Conservation (phyloP, 78 protist species). For the Dictyostelium purpureum region DNA sequence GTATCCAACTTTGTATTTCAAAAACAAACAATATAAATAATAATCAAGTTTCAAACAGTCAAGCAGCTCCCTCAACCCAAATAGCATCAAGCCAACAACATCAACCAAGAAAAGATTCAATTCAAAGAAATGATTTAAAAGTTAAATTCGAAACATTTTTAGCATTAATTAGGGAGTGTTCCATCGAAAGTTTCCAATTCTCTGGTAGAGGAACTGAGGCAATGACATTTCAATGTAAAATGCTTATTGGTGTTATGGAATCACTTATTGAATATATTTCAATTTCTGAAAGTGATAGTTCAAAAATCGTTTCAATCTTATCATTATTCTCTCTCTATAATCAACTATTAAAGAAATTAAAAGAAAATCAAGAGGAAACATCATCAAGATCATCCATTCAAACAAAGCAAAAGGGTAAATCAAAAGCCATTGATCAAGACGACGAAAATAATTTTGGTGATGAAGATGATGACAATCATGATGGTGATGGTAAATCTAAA, state of each 20-base stretch:
- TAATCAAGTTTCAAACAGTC: neutral
- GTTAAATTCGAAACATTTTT: neutral
- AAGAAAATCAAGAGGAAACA: neutral
- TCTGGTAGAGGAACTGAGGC: neutral
- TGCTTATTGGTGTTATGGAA: conserved; percentile 38
- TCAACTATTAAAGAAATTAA: neutral
- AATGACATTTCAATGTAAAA: neutral
- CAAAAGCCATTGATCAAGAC: neutral
- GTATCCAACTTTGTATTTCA: conserved; percentile 44
- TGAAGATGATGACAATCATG: neutral
- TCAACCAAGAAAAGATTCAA: neutral
- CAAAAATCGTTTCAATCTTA: neutral
- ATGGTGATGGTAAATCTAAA: neutral
- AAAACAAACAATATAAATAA: neutral
- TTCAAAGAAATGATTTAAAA: neutral
- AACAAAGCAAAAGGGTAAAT: neutral
- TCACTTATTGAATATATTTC: conserved; percentile 33
- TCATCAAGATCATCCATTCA: neutral
- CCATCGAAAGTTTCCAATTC: neutral
- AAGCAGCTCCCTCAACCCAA: neutral
- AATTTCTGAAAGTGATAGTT: neutral
- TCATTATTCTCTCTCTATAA: neutral
- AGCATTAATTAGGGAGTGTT: neutral
- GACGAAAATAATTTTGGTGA: neutral
- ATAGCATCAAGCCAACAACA: neutral